These are phyloP conservation scores for Chloranthus sessilifolius DNA, from an alignment of 164 flowering plant species.

Conservation along the genomic window DNA sequence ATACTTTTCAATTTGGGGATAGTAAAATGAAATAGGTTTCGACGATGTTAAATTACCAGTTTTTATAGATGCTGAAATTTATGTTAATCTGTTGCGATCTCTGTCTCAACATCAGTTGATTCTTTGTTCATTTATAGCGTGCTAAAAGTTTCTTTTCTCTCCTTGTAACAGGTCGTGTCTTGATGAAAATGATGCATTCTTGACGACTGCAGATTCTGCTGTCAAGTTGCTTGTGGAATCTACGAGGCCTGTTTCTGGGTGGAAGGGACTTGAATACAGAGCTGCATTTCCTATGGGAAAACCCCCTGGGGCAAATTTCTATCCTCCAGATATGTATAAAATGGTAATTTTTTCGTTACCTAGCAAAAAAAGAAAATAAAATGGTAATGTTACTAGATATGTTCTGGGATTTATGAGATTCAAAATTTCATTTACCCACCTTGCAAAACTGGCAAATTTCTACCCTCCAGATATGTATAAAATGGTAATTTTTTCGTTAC, in stretches of 20 bases:
- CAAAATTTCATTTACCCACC: too few species aligned
- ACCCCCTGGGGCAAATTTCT: conserved; percentile 93
- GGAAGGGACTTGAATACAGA: conserved; percentile 87
- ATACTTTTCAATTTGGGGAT: too few species aligned
- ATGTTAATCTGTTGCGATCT: too few species aligned
- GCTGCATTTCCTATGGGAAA: conserved; percentile 74
- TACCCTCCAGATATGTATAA: conserved; percentile 96
- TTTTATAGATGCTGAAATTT: too few species aligned
- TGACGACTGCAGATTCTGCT: conserved; percentile 93
- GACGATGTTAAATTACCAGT: too few species aligned
- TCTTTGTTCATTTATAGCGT: too few species aligned
- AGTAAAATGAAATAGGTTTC: too few species aligned
- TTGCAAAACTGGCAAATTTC: conserved; percentile 91
- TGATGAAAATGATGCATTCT: conserved; percentile 86
- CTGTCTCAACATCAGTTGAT: too few species aligned
- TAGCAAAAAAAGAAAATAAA: too few species aligned
- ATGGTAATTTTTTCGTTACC: conserved; percentile 39
- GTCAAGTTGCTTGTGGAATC: conserved; percentile 58
- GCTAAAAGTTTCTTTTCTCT: too few species aligned
- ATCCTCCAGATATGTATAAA: conserved; percentile 95
- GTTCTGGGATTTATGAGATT: too few species aligned
- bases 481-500: conserved; percentile 41
- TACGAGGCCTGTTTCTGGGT: conserved; percentile 60
- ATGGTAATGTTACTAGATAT: too few species aligned
- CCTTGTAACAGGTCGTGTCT: conserved; percentile 65